Base-by-base conservation (phyloP, 2,329 filamentous ascomycete species). In the Teratosphaeria viscida region DNA sequence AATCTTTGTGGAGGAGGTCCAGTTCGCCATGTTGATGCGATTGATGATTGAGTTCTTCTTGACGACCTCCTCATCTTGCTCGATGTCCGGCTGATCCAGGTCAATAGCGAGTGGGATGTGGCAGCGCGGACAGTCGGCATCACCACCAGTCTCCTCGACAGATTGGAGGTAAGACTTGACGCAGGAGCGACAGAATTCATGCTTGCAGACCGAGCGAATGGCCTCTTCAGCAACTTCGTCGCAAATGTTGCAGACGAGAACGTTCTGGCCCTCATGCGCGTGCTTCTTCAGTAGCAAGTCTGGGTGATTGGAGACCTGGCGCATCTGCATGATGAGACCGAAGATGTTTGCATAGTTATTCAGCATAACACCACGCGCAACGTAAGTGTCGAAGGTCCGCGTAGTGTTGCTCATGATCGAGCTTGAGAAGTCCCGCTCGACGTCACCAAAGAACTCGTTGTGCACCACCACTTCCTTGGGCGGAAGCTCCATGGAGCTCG, bases 311-410 rank as follows among this genome's bases (percentile, higher is more conserved):
- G 94, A 91, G 29, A 96, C 76, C 49, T 99, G 94, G 59, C 94
- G 88, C 92, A 99, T 97, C 74, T 96, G 92, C 90, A 97, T 97
- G 70, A 99, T 96, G 59, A 99, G 82, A 70, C 92, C 92, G 69
- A 99, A 99, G 65, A 99, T 97, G 73, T 99, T 99, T 77, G 94
- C 94, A 67, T 97, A 97, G 72, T 96, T 96, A 79, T 97, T 81
- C 57, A 99, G 82, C 74, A 99, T 85, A 23, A 97, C 92, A 77
- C 91, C 92, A 64, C 91, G 89, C 19, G 90, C 88, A 43, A 97
- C 94, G 66, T 97, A 99, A 0, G 92, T 97, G 70, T 97, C 90
- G 66, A 97, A 99, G 67, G 91, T 86, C 62, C 94, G 87, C 60
- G 87, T 84, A 7, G 89, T 88, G 70, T 89, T 95, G 16, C 86